phyloP scores from a whole-genome alignment of 177 flowering plant genomes.

The Vitis hybrid region DNA sequence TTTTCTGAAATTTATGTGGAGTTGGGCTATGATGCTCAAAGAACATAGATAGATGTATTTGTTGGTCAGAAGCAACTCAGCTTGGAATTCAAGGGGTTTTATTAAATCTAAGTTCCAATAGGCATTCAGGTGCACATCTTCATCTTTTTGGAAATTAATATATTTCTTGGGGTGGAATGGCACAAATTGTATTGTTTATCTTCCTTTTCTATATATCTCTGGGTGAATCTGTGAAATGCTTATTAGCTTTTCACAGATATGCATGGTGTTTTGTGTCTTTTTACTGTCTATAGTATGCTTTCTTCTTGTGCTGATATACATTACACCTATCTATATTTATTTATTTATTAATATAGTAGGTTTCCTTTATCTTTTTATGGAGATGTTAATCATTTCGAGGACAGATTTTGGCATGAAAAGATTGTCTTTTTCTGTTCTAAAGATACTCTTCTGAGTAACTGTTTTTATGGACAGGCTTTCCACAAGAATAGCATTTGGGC shows the following conservation, averaged over 20 bases:
- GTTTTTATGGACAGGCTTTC: constrained; percentile 26
- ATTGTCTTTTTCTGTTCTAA: neutral
- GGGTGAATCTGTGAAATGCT: neutral
- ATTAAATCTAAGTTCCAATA: neutral
- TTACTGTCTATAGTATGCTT: neutral
- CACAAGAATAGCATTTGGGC: constrained; percentile 32
- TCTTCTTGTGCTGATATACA: neutral
- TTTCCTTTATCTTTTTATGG: neutral
- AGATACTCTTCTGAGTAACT: neutral
- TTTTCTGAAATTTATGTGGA: no score
- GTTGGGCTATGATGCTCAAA: no score
- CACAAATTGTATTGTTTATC: neutral
- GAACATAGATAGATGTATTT: no score
- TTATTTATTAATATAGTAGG: neutral
- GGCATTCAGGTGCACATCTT: neutral
- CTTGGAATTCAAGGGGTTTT: no score
- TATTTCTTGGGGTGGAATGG: neutral
- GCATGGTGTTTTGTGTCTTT: neutral
- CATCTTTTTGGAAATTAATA: neutral
- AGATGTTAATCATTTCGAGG: neutral
- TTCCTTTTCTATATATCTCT: neutral
- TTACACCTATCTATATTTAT: neutral
- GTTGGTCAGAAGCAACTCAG: no score
- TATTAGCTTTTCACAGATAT: neutral
- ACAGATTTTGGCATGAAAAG: neutral